Conservation (phyloP, 2,329 filamentous ascomycete species). For the Pleochaeta shiraiana region DNA sequence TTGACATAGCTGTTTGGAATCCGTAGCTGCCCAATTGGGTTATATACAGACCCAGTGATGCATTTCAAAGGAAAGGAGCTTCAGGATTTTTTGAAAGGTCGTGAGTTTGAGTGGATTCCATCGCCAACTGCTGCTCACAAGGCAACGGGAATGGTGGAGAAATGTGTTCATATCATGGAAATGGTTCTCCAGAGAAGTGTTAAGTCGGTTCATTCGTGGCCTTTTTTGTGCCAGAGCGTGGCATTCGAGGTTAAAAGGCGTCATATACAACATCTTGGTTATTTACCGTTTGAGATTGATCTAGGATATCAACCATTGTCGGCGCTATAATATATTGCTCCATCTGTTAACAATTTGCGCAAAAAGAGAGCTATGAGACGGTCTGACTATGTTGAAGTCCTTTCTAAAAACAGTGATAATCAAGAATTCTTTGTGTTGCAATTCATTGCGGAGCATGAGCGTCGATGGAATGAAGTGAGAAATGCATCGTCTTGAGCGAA, state of each 20-base stretch:
- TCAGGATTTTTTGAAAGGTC: neutral
- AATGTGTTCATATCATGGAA: constrained; percentile 4
- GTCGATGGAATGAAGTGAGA: neutral
- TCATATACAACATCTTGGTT: neutral
- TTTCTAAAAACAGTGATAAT: neutral
- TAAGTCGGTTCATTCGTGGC: neutral
- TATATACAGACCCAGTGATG: neutral
- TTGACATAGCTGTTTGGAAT: neutral
- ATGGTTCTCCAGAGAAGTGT: neutral
- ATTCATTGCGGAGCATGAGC: neutral
- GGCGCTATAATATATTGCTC: neutral
- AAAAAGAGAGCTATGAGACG: neutral
- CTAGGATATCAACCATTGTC: neutral
- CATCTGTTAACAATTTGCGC: neutral
- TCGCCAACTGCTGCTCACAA: neutral
- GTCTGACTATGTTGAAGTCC: neutral
- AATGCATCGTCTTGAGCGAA: neutral
- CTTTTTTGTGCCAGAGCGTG: neutral
- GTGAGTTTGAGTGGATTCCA: neutral
- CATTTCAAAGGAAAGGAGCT: neutral
- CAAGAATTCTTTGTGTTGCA: neutral
- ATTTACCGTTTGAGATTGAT: neutral
- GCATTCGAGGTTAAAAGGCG: neutral
- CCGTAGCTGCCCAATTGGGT: neutral
- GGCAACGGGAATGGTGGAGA: constrained; percentile 3